Percentiles rank a stretch among this genome's conserved stretches.
These are phyloP conservation scores for Paraconiothyrium brasiliense DNA, from an alignment of 2,329 filamentous ascomycete genomes.

Conservation along the genomic window DNA sequence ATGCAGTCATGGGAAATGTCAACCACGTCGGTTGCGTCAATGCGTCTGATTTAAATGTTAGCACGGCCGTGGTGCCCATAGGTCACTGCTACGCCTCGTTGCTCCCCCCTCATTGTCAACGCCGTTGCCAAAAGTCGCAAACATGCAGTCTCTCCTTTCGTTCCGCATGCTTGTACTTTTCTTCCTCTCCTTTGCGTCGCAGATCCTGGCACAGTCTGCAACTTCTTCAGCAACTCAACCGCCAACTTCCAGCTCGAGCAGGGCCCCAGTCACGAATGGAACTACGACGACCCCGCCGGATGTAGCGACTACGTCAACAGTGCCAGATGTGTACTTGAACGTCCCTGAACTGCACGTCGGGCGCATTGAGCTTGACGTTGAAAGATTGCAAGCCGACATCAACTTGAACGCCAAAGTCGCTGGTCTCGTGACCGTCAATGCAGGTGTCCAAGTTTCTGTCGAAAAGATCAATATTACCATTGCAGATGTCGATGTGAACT, in stretches of 20 bases:
- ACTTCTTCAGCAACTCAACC: conserved; percentile 36
- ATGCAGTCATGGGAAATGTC: conserved; percentile 32
- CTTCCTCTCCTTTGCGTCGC: conserved; percentile 35
- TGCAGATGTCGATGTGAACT: conserved; percentile 65
- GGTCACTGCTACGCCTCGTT: conserved; percentile 27
- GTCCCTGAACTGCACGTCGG: conserved; percentile 68
- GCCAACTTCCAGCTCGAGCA: conserved; percentile 39
- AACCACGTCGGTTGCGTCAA: conserved; percentile 20
- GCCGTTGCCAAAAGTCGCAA: conserved; percentile 25
- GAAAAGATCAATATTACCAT: conserved; percentile 69
- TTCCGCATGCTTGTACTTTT: conserved; percentile 46
- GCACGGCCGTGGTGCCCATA: conserved; percentile 24
- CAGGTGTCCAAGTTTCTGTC: conserved; percentile 58
- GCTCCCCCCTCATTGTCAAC: conserved; percentile 20
- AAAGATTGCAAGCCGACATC: conserved; percentile 67
- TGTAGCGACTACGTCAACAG: conserved; percentile 41
- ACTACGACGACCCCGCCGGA: conserved; percentile 37
- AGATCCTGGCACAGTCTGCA: conserved; percentile 40
- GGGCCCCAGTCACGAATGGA: conserved; percentile 29
- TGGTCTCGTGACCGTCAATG: conserved; percentile 63
- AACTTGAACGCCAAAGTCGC: conserved; percentile 70
- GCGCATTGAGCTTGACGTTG: conserved; percentile 68
- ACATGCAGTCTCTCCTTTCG: conserved; percentile 45
- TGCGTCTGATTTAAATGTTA: conserved; percentile 27
- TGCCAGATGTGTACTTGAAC: conserved; percentile 67